Percentiles rank a stretch among this genome's conserved stretches.
Evolutionary conservation across 2,329 filamentous ascomycete species (phyloP).

Genomic region (Colletotrichum liriopes): DNA sequence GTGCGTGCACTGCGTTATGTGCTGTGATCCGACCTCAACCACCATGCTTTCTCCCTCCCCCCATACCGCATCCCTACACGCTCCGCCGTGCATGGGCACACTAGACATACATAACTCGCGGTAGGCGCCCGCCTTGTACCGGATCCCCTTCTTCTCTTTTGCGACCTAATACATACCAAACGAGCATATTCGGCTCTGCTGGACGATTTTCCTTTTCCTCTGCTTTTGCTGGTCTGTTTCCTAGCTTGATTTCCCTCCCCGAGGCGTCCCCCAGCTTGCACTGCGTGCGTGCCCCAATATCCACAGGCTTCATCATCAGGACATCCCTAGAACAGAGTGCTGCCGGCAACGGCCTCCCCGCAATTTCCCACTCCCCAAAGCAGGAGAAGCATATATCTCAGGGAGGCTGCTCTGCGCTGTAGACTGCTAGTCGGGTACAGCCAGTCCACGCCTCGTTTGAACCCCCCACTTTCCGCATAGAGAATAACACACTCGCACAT

Average conservation of each 20-base stretch:
- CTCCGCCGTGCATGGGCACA: conserved; percentile 38
- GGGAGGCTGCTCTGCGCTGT: conserved; percentile 33
- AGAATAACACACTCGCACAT: conserved; percentile 39
- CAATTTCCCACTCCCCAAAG: conserved; percentile 27
- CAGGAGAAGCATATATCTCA: conserved; percentile 44
- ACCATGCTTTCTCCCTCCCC: conserved; percentile 26
- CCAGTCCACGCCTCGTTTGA: conserved; percentile 31
- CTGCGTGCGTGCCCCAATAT: conserved; percentile 23
- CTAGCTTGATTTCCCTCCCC: conserved; percentile 46
- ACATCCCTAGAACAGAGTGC: conserved; percentile 34
- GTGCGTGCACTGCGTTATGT: conserved; percentile 36
- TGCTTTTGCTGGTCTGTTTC: conserved; percentile 48
- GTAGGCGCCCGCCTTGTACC: conserved; percentile 60
- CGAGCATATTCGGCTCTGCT: conserved; percentile 53
- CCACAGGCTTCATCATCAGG: conserved; percentile 24
- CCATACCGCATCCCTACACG: conserved; percentile 28
- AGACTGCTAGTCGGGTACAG: conserved; percentile 40
- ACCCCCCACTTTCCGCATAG: conserved; percentile 32
- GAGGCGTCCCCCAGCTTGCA: conserved; percentile 21
- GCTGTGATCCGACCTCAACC: conserved; percentile 43
- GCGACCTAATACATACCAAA: conserved; percentile 55
- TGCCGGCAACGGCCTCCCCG: conserved; percentile 57
- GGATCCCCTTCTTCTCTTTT: conserved; percentile 57
- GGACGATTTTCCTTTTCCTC: conserved; percentile 43
- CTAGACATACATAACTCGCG: conserved; percentile 63